Conservation (phyloP, 169 alveolate species). For the Plasmodium coatneyi region DNA sequence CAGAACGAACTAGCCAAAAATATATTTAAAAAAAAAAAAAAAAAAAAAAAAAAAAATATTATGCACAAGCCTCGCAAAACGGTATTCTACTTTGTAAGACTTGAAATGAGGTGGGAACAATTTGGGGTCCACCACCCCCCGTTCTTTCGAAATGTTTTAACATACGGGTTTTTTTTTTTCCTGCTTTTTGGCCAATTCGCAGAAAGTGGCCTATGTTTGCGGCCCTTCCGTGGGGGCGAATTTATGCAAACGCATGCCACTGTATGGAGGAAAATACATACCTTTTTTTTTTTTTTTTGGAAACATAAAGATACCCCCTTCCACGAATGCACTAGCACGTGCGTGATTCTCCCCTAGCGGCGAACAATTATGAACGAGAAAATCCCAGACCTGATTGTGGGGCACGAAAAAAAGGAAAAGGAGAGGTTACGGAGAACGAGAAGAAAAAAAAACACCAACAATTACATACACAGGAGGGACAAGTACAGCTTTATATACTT, state of each 20-base stretch:
- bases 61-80: background rate
- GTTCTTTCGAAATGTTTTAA: background rate
- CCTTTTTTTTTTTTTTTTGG: background rate
- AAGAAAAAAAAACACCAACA: background rate
- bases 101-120: background rate
- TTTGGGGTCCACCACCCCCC: background rate
- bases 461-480: background rate
- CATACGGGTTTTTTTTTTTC: background rate
- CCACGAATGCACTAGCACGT: background rate
- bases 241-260: background rate
- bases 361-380: conserved; percentile 31
- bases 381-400: conserved; percentile 52
- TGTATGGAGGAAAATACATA: background rate
- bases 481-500: conserved; percentile 46
- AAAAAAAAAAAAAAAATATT: background rate
- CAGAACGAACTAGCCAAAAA: conserved; percentile 7
- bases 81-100: background rate
- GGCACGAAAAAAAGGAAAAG: conserved; percentile 40
- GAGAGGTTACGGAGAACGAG: conserved; percentile 33
- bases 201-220: background rate
- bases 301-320: background rate
- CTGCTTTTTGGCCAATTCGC: background rate
- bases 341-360: background rate
- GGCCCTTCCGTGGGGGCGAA: background rate
- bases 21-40: background rate